Evolutionary conservation across 441 rosid genomes (phyloP), one percentile per base, ranked within the genome.

Genomic region (Theobroma grandiflorum): DNA sequence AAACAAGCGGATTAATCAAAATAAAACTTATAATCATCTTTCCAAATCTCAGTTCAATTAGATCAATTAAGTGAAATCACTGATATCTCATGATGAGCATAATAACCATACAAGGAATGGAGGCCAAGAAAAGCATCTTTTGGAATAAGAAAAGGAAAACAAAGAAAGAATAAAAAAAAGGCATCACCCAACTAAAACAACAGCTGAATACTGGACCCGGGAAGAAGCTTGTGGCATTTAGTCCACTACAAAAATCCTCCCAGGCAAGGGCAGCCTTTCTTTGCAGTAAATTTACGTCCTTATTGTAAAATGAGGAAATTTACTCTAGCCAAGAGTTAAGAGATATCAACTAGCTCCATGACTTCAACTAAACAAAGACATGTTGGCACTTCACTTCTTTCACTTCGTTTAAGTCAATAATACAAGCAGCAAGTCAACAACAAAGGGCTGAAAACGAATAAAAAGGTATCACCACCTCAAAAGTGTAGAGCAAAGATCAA

Each of bases 1-100:
- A 81, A 79, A 83, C 49, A 70, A 66, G 20, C 42, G 5, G 50
- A 45, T 55, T 26, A 26, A 59, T 31, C 37, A 68, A 74, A 72
- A 59, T 82, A 55, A 52, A 75, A 52, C 78, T 40, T 73, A 57
- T 57, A n/a, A 38, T 73, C 16, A 50, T 11, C 65, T 55, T 55
- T 38, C 10, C 47, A 6, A 49, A 31, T 68, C 72, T 22, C 37
- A 22, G 8, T 11, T 42, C 20, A 47, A 20, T 43, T 68, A 11
- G 52, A 73, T 15, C 35, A 55, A 73, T 55, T 37, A 57, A 57
- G 64, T 12, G 40, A 73, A 72, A 55, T 20, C 35, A 38, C 18
- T 10, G 40, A 53, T 0, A 37, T n/a, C 50, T 66, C n/a, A 40
- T 40, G 31, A 72, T n/a, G 47, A 50, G n/a, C 10, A 52, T 52